Percentiles rank a stretch among this genome's conserved stretches.
Conservation (phyloP, 2,329 filamentous ascomycete genomes). For the Epichloe brachyelytri region DNA sequence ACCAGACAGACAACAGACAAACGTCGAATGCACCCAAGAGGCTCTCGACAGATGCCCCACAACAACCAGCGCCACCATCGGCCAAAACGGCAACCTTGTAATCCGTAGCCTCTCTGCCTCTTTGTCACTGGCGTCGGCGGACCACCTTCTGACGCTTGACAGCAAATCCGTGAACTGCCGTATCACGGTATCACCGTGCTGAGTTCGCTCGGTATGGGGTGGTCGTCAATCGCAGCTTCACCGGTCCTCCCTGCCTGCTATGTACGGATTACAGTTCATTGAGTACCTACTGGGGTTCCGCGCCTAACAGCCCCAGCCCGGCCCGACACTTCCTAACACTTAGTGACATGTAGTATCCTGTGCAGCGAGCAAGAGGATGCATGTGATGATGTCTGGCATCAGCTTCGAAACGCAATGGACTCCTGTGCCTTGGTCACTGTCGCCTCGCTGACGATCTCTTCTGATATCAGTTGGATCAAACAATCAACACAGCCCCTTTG, state of each 20-base stretch:
- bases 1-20: too few relatives aligned
- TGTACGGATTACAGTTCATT: too few relatives aligned
- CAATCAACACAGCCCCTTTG: background rate
- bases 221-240: background rate
- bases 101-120: background rate
- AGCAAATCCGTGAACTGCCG: background rate
- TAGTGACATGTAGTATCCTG: background rate
- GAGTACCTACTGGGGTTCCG: too few relatives aligned
- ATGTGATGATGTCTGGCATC: too few relatives aligned
- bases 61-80: conserved; percentile 2
- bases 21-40: background rate
- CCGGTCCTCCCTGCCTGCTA: background rate
- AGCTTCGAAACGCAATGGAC: too few relatives aligned
- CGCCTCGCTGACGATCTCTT: too few relatives aligned
- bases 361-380: background rate
- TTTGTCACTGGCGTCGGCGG: background rate
- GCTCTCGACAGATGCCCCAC: background rate
- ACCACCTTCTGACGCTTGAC: background rate
- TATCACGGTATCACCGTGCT: background rate
- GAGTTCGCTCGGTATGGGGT: background rate
- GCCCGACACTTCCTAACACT: background rate
- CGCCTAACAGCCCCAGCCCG: background rate
- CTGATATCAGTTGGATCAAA: background rate
- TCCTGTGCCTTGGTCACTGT: too few relatives aligned
- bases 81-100: conserved; percentile 2